Evolutionary conservation across 345 rosid genomes (phyloP).

Genomic region (Trapa incisa): DNA sequence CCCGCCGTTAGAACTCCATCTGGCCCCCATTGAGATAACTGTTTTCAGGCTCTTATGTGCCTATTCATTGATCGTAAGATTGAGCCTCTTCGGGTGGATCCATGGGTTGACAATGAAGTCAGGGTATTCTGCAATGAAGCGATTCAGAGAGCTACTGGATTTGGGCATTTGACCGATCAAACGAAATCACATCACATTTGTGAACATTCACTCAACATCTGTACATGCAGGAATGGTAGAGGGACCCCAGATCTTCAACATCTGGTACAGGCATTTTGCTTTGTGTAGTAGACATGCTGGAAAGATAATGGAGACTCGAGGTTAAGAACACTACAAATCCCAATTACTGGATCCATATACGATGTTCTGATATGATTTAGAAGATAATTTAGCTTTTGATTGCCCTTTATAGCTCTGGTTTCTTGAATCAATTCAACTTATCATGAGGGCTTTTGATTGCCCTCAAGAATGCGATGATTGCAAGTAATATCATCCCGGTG

Average conservation of each 20-base stretch:
- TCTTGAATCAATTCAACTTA: too few relatives aligned
- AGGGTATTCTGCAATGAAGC: constrained; percentile 14
- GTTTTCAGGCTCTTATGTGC: constrained; percentile 57
- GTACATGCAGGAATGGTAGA: constrained; percentile 59
- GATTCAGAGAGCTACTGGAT: constrained; percentile 14
- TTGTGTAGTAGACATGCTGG: constrained; percentile 72
- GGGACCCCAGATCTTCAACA: constrained; percentile 43
- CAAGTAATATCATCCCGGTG: not conserved
- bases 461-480: not conserved
- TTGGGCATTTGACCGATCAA: not conserved
- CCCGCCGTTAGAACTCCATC: not conserved
- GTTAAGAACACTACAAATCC: constrained; percentile 23
- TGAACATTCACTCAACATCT: constrained; percentile 56
- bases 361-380: not conserved
- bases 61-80: constrained; percentile 37
- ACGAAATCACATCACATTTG: constrained; percentile 56
- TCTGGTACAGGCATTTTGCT: constrained; percentile 56
- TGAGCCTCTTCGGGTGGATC: constrained; percentile 24
- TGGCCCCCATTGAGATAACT: constrained; percentile 49
- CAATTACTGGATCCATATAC: constrained; percentile 14
- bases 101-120: constrained; percentile 18
- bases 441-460: too few relatives aligned
- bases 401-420: too few relatives aligned
- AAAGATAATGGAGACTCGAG: constrained; percentile 54
- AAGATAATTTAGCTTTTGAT: too few relatives aligned